Evolutionary conservation across 306 rosid species (phyloP).

Genomic region (Herpetospermum pedunculosum): DNA sequence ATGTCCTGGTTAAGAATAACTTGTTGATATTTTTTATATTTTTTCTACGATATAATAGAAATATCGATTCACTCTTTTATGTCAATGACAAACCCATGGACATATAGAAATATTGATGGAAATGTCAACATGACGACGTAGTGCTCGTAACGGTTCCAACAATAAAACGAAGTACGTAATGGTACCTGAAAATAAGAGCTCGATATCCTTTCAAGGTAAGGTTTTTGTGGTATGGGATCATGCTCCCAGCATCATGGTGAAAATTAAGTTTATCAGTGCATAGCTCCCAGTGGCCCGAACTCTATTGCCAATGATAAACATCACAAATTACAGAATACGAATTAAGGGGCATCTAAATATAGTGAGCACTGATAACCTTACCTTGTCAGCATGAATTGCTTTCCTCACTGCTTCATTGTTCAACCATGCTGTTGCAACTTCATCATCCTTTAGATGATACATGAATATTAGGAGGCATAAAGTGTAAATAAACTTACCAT

Average conservation of each 20-base stretch:
- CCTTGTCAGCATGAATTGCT: slow-evolving; percentile 60
- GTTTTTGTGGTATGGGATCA: slow-evolving; percentile 76
- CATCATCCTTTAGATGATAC: slow-evolving; percentile 35
- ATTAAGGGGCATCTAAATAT: not conserved
- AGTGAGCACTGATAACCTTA: slow-evolving; percentile 10
- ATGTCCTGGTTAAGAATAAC: not conserved
- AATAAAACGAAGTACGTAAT: not conserved
- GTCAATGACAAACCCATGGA: not conserved
- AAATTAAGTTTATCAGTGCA: slow-evolving; percentile 33
- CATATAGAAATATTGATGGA: not conserved
- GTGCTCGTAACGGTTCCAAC: not conserved
- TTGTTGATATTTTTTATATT: not conserved
- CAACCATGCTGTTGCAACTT: slow-evolving; percentile 68
- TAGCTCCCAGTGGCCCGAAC: slow-evolving; percentile 44
- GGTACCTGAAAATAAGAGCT: slow-evolving; percentile 80
- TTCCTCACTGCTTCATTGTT: slow-evolving; percentile 57
- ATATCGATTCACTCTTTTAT: not conserved
- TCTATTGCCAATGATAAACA: slow-evolving; percentile 21
- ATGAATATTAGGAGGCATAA: not conserved
- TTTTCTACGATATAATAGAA: not conserved
- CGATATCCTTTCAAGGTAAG: slow-evolving; percentile 67
- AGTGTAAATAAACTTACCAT: not conserved
- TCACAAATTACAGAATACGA: not conserved
- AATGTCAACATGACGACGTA: not conserved
- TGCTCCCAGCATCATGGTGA: slow-evolving; percentile 73